Evolutionary conservation across 176 grass and related monocot species (phyloP).

Genomic region (Pontederia paniculata): DNA sequence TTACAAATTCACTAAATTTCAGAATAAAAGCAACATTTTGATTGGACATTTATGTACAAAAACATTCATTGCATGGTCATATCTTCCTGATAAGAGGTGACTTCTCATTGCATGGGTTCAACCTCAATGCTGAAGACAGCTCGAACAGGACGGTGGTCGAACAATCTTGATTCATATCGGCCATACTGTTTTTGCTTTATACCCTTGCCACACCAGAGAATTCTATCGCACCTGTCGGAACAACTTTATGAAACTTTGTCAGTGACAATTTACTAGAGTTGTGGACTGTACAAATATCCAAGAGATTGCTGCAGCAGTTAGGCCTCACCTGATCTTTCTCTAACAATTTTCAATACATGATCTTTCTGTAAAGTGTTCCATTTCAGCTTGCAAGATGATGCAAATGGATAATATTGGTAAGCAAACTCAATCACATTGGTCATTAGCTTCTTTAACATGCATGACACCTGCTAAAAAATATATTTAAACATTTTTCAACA

Average conservation of each 20-base stretch:
- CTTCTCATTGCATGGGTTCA: conserved; percentile 53
- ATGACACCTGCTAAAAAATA: no score
- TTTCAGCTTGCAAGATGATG: no score
- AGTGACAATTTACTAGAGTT: no score
- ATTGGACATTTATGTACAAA: no score
- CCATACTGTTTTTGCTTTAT: conserved; percentile 42
- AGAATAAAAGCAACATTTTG: no score
- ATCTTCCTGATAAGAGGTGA: conserved; percentile 56
- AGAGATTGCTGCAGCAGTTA: background rate
- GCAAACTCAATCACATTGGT: no score
- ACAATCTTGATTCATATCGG: conserved; percentile 50
- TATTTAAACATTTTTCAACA: no score
- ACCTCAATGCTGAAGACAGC: conserved; percentile 39
- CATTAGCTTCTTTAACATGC: no score
- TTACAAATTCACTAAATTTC: no score
- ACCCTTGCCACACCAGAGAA: conserved; percentile 50
- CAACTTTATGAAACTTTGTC: background rate
- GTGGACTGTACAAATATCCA: no score
- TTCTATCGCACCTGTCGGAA: conserved; percentile 42
- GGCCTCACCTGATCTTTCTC: conserved; percentile 16
- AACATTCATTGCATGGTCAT: no score
- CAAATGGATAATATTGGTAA: no score
- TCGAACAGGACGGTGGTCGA: conserved; percentile 65
- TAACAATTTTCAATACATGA: conserved; percentile 21
- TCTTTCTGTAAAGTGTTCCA: conserved; percentile 65